phyloP scores from a whole-genome alignment of 148 eudicot species.

The Tetragonia tetragonoides region DNA sequence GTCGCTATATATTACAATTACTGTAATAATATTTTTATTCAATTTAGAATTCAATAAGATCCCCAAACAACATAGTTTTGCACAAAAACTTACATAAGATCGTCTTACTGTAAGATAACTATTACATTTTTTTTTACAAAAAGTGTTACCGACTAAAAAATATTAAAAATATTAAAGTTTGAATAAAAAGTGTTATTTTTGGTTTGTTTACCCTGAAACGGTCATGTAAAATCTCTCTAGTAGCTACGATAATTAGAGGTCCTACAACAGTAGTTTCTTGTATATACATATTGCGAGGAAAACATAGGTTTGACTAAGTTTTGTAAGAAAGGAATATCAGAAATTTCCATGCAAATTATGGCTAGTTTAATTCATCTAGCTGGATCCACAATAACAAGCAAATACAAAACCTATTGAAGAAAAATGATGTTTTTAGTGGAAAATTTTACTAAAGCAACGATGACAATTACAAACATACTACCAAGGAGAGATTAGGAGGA shows the following conservation, averaged over 20 bases:
- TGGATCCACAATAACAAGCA: background rate
- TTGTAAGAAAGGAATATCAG: background rate
- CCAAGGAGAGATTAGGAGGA: slow-evolving; percentile 19
- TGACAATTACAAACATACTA: background rate
- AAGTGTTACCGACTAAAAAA: too few relatives aligned
- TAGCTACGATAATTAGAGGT: background rate
- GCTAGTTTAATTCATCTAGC: background rate
- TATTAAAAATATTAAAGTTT: too few relatives aligned
- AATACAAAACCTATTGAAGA: background rate
- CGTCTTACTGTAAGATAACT: too few relatives aligned
- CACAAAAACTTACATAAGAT: too few relatives aligned
- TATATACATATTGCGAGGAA: background rate
- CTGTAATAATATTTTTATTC: too few relatives aligned
- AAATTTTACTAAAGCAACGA: too few relatives aligned
- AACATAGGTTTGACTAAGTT: slow-evolving; percentile 15
- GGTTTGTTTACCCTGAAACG: too few relatives aligned
- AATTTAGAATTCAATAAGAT: too few relatives aligned
- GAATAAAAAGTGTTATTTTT: too few relatives aligned
- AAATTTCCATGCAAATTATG: slow-evolving; percentile 15
- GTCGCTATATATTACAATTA: too few relatives aligned
- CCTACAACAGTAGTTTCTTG: background rate
- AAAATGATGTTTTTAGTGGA: background rate
- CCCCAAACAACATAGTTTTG: too few relatives aligned
- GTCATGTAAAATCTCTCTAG: background rate
- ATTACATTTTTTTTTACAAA: too few relatives aligned